Percentiles rank a stretch among this genome's conserved stretches.
Conservation (phyloP, 2,329 filamentous ascomycete species). For the Apiospora malaysiana region DNA sequence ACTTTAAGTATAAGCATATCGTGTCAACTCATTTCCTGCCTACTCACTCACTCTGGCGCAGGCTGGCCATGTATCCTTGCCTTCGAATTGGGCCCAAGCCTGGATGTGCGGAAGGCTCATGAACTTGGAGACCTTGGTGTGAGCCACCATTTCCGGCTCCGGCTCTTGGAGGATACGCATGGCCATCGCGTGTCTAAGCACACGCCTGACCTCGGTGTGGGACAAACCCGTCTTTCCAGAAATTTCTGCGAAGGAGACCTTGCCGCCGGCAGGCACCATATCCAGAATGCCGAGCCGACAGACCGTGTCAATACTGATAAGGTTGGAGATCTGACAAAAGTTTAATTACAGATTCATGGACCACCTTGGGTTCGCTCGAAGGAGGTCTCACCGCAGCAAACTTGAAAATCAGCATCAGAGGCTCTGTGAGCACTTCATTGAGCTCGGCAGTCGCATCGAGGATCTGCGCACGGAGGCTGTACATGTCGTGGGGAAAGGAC, state of each 20-base stretch:
- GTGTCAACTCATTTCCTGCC: background rate
- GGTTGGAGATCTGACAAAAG: slow-evolving; percentile 1
- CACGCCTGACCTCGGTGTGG: background rate
- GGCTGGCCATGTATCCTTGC: slow-evolving; percentile 9
- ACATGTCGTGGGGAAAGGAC: background rate
- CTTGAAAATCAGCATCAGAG: slow-evolving; percentile 15
- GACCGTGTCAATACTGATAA: background rate
- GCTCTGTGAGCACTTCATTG: slow-evolving; percentile 15
- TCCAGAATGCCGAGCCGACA: background rate
- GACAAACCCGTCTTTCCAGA: background rate
- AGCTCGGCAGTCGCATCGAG: slow-evolving; percentile 17
- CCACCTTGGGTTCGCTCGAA: background rate
- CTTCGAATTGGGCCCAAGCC: background rate
- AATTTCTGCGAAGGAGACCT: background rate
- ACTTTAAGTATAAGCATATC: background rate
- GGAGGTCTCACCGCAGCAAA: background rate
- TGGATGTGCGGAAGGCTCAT: slow-evolving; percentile 11
- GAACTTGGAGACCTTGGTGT: slow-evolving; percentile 17
- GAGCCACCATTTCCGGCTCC: slow-evolving; percentile 15
- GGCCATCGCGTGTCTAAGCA: slow-evolving; percentile 10
- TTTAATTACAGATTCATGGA: background rate
- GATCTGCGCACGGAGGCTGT: background rate
- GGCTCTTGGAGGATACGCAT: slow-evolving; percentile 15
- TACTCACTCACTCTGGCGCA: slow-evolving; percentile 1
- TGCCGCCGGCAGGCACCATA: slow-evolving; percentile 14